These are phyloP conservation scores for Jasminum sambac DNA, from an alignment of 257 asterid species.

Conservation along the genomic window DNA sequence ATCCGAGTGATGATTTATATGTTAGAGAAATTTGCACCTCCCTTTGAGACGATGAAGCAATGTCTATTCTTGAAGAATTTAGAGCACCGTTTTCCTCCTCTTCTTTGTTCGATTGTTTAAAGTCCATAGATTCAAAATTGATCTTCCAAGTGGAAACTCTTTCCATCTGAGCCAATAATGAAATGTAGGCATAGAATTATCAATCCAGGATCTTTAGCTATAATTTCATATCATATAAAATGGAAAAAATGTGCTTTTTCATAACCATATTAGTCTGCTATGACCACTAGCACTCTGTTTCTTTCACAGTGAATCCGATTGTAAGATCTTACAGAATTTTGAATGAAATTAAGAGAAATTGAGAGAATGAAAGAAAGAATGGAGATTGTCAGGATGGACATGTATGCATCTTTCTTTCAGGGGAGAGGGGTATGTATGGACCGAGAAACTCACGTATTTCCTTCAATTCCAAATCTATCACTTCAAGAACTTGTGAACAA, in stretches of 20 bases:
- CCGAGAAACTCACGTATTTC: constrained; percentile 16
- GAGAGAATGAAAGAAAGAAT: no score
- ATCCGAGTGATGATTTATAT: constrained; percentile 12
- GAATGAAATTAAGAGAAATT: no score
- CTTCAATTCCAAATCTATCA: constrained; percentile 21
- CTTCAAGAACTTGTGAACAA: constrained; percentile 17
- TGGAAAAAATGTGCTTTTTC: not conserved
- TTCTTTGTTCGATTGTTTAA: constrained; percentile 19
- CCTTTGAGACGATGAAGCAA: constrained; percentile 43
- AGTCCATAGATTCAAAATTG: constrained; percentile 19
- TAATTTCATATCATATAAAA: not conserved
- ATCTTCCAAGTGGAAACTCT: constrained; percentile 19
- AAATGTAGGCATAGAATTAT: constrained; percentile 1
- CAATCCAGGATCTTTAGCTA: not conserved
- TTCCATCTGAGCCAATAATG: constrained; percentile 23
- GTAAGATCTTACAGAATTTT: no score
- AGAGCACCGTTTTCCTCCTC: constrained; percentile 13
- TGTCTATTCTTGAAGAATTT: constrained; percentile 27
- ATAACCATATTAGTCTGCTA: not conserved
- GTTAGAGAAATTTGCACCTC: constrained; percentile 42
- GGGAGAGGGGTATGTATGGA: not conserved
- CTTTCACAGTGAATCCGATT: no score
- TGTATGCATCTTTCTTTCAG: not conserved
- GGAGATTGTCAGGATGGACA: no score
- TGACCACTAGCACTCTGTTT: not conserved